A percentile compares a stretch with the other conserved stretches of the same genome.
phyloP scores from a whole-genome alignment of 441 rosid species.

The Rhodomyrtus psidioides region DNA sequence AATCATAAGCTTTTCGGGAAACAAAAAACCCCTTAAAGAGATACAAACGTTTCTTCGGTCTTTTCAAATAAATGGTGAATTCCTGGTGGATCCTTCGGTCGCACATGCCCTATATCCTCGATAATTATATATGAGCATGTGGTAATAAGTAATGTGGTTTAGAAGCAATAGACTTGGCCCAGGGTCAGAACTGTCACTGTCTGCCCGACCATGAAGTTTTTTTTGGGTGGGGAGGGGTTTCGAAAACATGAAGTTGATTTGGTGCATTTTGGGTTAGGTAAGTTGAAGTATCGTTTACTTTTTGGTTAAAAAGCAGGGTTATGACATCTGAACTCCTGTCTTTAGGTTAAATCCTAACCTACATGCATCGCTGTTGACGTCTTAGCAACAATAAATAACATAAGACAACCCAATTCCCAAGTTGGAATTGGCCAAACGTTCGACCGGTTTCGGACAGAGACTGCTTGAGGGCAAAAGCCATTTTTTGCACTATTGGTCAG shows the following conservation, averaged over 20 bases:
- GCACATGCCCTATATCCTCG: neutral
- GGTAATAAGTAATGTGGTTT: neutral
- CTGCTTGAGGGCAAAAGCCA: neutral
- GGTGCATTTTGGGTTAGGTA: neutral
- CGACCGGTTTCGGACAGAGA: neutral
- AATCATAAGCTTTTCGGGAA: too few species aligned
- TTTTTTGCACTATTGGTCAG: neutral
- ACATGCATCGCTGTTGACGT: neutral
- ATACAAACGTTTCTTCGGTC: too few species aligned
- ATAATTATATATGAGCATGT: neutral
- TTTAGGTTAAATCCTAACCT: neutral
- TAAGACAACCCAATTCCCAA: neutral
- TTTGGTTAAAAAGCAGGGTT: neutral
- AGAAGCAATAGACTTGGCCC: neutral
- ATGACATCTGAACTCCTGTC: neutral
- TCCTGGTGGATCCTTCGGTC: neutral
- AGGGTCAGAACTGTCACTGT: neutral
- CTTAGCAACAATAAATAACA: too few species aligned
- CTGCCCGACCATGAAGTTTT: neutral
- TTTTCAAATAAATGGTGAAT: neutral
- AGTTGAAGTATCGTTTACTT: neutral
- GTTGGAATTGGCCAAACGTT: neutral
- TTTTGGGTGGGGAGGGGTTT: too few species aligned
- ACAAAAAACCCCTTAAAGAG: too few species aligned
- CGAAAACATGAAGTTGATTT: neutral